Evolutionary conservation across 208 protist species (phyloP), one percentile per base, ranked within the genome.

Genomic region (Herpetomonas tarakana): DNA sequence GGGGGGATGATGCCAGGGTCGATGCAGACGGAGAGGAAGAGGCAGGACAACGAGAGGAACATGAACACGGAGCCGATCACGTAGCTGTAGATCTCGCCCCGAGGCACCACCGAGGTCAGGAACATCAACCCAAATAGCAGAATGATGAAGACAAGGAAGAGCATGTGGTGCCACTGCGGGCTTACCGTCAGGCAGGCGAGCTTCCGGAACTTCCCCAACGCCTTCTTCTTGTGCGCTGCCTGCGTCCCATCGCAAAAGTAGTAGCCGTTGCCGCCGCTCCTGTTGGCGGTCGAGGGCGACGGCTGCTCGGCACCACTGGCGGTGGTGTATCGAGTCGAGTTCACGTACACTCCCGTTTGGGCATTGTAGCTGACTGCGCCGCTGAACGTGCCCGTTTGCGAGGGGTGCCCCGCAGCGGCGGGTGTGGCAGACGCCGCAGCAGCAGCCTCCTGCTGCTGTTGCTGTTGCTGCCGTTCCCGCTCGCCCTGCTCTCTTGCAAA

Each of bases 1-100:
- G 86, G 82, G 22, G 71, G 80, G n/a, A 93, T 49, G 29, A 93
- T 74, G 6, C 86, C 86, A 22, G 86, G 86, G 59, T 93, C 86
- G 31, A 90, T 31, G 9, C 67, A 66, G 22, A 93, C 78, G 21
- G 76, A 69, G 28, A 81, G 61, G 35, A 72, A 66, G 39, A 89
- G 62, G 60, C 73, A 88, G 31, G 54, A 31, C 38, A 93, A 52
- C 16, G 82, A 78, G 24, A 6, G 24, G 6, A 72, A 25, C 0
- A 63, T 45, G 12, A 90, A 60, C 6, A 83, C 25, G 16, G 60
- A 39, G 25, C 71, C 72, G 46, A 81, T 64, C 19, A 83, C 7
- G 58, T 81, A 79, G 35, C 56, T 76, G 55, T 66, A 83, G 68
- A 74, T 52, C 62, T 90, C 80, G 4, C 66, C 71, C 9, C 38